A percentile compares a stretch with the other conserved stretches of the same genome.
Conservation (phyloP, 2,329 filamentous ascomycete genomes). For the Boeremia lycopersici region DNA sequence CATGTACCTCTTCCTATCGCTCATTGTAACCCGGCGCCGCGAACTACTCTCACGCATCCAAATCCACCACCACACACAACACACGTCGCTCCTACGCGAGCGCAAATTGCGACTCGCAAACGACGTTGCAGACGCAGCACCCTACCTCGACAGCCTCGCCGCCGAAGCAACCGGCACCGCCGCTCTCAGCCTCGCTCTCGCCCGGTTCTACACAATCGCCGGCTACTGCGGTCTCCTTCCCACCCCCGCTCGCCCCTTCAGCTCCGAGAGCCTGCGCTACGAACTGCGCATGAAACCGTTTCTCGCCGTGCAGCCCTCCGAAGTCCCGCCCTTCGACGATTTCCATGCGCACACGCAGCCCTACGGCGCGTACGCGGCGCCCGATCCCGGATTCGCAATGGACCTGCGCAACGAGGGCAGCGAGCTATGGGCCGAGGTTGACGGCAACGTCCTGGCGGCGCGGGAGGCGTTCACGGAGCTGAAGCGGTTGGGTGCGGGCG, state of each 20-base stretch:
- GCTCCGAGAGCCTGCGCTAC: conserved; percentile 71
- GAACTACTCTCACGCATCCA: conserved; percentile 28
- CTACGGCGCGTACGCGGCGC: conserved; percentile 36
- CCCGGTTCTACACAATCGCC: conserved; percentile 69
- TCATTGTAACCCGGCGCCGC: conserved; percentile 32
- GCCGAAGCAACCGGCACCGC: conserved; percentile 33
- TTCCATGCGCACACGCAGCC: conserved; percentile 54
- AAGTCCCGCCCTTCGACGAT: conserved; percentile 68
- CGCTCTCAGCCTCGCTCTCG: conserved; percentile 38
- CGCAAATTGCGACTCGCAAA: conserved; percentile 13
- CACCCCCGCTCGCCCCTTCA: conserved; percentile 65
- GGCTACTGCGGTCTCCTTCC: conserved; percentile 62
- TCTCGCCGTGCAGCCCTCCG: conserved; percentile 68
- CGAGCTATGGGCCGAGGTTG: conserved; percentile 34
- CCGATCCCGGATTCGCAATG: not conserved
- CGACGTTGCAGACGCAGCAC: conserved; percentile 17
- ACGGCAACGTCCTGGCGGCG: conserved; percentile 39
- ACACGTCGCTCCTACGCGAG: not conserved
- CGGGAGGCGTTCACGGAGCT: conserved; percentile 44
- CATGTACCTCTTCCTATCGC: conserved; percentile 75
- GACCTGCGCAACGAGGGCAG: conserved; percentile 17
- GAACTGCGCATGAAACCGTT: conserved; percentile 90
- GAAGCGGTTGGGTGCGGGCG: conserved; percentile 45
- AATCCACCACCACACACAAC: conserved; percentile 18
- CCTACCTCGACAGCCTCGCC: conserved; percentile 34